Evolutionary conservation across 331 rosid genomes (phyloP).

Genomic region (Quercus phellos): DNA sequence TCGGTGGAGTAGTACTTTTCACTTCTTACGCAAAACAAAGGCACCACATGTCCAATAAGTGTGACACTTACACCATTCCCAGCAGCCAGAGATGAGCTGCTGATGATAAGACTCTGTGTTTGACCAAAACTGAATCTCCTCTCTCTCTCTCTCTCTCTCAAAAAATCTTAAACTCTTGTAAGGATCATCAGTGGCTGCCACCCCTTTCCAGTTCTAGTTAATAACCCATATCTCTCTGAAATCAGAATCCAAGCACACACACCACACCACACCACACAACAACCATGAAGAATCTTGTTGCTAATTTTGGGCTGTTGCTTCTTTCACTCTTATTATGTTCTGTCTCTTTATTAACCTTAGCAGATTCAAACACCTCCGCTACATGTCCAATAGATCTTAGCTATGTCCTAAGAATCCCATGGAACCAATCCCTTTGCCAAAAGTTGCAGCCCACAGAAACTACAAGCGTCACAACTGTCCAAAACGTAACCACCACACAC

Average conservation of each 20-base stretch:
- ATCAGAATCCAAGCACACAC: neutral
- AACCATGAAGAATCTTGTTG: constrained; percentile 18
- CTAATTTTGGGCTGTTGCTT: constrained; percentile 2
- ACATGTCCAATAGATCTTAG: constrained; percentile 61
- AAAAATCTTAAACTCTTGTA: too few species aligned
- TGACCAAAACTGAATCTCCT: too few species aligned
- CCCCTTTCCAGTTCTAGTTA: neutral
- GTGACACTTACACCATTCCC: too few species aligned
- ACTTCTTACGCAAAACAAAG: too few species aligned
- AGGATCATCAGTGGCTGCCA: too few species aligned
- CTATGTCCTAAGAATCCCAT: constrained; percentile 51
- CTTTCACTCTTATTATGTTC: constrained; percentile 17
- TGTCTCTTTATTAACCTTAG: constrained; percentile 14
- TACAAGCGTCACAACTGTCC: neutral
- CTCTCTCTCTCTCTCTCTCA: neutral
- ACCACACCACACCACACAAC: neutral
- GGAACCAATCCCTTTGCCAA: constrained; percentile 58
- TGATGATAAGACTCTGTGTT: too few species aligned
- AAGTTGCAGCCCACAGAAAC: neutral
- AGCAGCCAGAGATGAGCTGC: too few species aligned
- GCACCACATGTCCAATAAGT: too few species aligned
- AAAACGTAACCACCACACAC: constrained; percentile 1
- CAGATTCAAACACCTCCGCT: constrained; percentile 16
- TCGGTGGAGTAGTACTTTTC: too few species aligned
- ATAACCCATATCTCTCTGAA: neutral